phyloP scores from a whole-genome alignment of 371 early-diverging fungal species.

The Mortierella sp. region DNA sequence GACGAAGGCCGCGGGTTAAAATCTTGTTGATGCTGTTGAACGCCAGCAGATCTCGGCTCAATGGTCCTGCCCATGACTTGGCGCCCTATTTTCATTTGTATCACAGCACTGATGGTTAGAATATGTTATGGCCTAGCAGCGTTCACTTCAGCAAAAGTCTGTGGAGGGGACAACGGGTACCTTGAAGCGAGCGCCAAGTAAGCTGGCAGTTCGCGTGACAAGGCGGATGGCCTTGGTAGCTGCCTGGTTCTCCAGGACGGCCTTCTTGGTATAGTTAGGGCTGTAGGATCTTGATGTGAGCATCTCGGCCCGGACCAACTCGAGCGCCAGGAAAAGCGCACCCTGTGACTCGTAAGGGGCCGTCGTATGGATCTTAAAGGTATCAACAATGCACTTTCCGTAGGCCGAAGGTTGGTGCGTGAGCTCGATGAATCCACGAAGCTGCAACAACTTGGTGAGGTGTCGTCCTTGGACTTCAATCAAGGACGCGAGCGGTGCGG shows the following conservation, averaged over 20 bases:
- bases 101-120: too few relatives aligned
- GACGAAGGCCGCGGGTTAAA: slow-evolving; percentile 72
- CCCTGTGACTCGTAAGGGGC: slow-evolving; percentile 61
- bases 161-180: slow-evolving; percentile 18
- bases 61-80: slow-evolving; percentile 73
- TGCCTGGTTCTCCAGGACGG: slow-evolving; percentile 57
- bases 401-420: slow-evolving; percentile 36
- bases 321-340: slow-evolving; percentile 71
- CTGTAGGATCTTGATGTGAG: slow-evolving; percentile 68
- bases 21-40: slow-evolving; percentile 80
- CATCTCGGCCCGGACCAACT: slow-evolving; percentile 71
- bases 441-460: slow-evolving; percentile 43
- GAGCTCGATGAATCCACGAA: slow-evolving; percentile 42
- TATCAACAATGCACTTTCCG: slow-evolving; percentile 44
- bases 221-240: slow-evolving; percentile 57
- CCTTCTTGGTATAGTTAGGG: slow-evolving; percentile 62
- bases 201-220: slow-evolving; percentile 26
- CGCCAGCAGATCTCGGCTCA: slow-evolving; percentile 81
- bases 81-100: slow-evolving; percentile 52
- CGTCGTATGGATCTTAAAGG: slow-evolving; percentile 34
- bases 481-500: slow-evolving; percentile 26
- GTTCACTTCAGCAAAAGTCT: too few relatives aligned
- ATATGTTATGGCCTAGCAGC: too few relatives aligned
- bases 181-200: slow-evolving; percentile 48
- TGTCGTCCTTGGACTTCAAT: slow-evolving; percentile 46